Percentiles rank a stretch among this genome's conserved stretches.
phyloP scores from a whole-genome alignment of 257 asterid species.

The Lavandula angustifolia region DNA sequence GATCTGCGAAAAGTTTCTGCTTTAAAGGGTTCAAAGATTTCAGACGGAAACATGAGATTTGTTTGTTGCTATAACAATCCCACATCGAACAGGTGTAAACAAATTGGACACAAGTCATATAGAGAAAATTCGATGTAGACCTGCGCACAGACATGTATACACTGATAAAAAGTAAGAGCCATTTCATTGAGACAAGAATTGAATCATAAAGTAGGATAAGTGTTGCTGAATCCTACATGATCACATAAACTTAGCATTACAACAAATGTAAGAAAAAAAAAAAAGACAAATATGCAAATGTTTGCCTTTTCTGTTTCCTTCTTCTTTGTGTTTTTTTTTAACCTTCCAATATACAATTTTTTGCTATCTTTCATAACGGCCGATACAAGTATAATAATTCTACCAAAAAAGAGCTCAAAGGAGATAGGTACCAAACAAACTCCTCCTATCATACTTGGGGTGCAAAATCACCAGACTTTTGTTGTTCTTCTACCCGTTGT shows the following conservation, averaged over 20 bases:
- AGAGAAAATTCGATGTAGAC: slow-evolving; percentile 16
- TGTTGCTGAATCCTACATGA: slow-evolving; percentile 23
- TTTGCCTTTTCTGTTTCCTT: slow-evolving; percentile 31
- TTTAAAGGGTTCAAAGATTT: slow-evolving; percentile 31
- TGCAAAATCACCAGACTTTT: slow-evolving; percentile 33
- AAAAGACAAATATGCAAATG: slow-evolving; percentile 21
- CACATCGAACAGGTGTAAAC: neutral
- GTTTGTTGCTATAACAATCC: neutral
- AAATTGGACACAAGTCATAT: slow-evolving; percentile 2
- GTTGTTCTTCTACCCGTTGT: slow-evolving; percentile 49
- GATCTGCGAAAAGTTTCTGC: slow-evolving; percentile 37
- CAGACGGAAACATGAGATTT: slow-evolving; percentile 1
- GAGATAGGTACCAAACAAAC: slow-evolving; percentile 22
- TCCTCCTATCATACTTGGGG: slow-evolving; percentile 26
- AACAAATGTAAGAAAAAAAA: neutral
- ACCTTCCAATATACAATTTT: slow-evolving; percentile 24
- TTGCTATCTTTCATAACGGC: slow-evolving; percentile 29
- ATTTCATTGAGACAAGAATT: slow-evolving; percentile 28
- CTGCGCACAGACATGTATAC: slow-evolving; percentile 11
- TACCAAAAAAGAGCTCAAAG: slow-evolving; percentile 31
- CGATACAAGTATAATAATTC: slow-evolving; percentile 36
- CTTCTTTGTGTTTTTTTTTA: neutral
- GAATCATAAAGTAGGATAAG: slow-evolving; percentile 30
- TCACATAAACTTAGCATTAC: slow-evolving; percentile 32
- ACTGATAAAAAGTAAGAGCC: slow-evolving; percentile 24